Evolutionary conservation across 2,329 filamentous ascomycete species (phyloP).

Genomic region (Fusarium mundagurra): DNA sequence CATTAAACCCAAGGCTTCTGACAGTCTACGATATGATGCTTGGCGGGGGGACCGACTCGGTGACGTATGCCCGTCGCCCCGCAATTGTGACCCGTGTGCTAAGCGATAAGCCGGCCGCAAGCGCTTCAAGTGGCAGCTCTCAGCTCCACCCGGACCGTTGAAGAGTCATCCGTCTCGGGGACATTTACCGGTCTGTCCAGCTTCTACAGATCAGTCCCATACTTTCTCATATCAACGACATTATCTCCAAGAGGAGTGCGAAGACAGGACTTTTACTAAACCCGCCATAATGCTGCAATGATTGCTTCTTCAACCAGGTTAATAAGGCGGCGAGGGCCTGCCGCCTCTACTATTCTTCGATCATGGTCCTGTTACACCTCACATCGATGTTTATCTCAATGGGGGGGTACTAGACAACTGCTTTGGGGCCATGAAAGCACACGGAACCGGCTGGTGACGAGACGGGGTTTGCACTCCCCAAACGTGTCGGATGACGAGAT

Average conservation of each 20-base stretch:
- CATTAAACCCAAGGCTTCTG: background rate
- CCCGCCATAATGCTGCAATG: conserved; percentile 37
- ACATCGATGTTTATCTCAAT: conserved; percentile 15
- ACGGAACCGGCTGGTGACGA: background rate
- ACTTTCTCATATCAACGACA: background rate
- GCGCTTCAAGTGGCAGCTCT: conserved; percentile 11
- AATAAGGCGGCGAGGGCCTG: conserved; percentile 35
- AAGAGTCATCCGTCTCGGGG: conserved; percentile 27
- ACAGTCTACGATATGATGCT: background rate
- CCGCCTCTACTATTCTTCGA: conserved; percentile 15
- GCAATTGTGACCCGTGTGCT: conserved; percentile 20
- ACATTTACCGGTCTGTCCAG: background rate
- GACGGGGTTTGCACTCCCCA: conserved; percentile 33
- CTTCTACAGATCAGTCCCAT: background rate
- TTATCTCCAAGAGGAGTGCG: background rate
- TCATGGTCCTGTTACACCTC: background rate
- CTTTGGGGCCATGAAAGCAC: background rate
- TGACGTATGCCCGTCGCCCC: conserved; percentile 34
- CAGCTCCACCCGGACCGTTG: conserved; percentile 15
- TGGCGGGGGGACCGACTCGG: conserved; percentile 25
- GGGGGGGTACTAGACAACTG: conserved; percentile 3
- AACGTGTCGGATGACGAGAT: conserved; percentile 78
- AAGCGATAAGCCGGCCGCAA: conserved; percentile 36
- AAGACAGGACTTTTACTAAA: background rate
- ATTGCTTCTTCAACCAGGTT: conserved; percentile 33